A percentile compares a stretch with the other conserved stretches of the same genome.
phyloP scores from a whole-genome alignment of 306 rosid genomes.

The Vigna angularis region DNA sequence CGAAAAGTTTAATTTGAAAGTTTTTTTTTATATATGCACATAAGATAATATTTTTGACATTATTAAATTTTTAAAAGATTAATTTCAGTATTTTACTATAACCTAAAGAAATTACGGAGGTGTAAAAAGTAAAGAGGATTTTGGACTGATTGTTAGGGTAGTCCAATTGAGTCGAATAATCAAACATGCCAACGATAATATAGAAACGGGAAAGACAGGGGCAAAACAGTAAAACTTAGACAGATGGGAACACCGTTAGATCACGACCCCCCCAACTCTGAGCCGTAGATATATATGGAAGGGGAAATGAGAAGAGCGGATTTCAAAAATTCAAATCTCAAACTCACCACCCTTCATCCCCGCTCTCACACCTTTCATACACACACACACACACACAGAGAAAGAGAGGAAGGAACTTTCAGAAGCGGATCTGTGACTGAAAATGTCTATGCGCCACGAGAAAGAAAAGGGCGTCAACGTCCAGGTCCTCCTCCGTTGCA shows the following conservation, averaged over 20 bases:
- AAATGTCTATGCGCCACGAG: constrained; percentile 84
- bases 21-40: too few species aligned
- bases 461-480: constrained; percentile 97
- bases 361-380: neutral
- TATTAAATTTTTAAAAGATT: too few species aligned
- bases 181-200: neutral
- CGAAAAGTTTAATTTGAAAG: too few species aligned
- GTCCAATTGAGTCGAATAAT: neutral
- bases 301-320: constrained; percentile 54
- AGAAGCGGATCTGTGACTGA: constrained; percentile 51
- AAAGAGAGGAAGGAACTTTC: constrained; percentile 5
- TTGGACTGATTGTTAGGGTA: constrained; percentile 5
- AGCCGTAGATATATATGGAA: constrained; percentile 52
- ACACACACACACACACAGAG: neutral
- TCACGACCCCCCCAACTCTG: neutral
- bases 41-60: too few species aligned
- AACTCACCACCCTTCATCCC: constrained; percentile 29
- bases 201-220: neutral
- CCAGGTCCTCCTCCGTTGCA: constrained; percentile 96
- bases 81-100: too few species aligned
- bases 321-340: constrained; percentile 71
- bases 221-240: neutral
- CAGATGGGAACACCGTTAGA: constrained; percentile 24
- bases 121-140: neutral
- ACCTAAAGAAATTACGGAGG: too few species aligned